Evolutionary conservation across 176 grass and related monocot species (phyloP), one percentile per base, ranked within the genome.

Genomic region (Pontederia crassipes): DNA sequence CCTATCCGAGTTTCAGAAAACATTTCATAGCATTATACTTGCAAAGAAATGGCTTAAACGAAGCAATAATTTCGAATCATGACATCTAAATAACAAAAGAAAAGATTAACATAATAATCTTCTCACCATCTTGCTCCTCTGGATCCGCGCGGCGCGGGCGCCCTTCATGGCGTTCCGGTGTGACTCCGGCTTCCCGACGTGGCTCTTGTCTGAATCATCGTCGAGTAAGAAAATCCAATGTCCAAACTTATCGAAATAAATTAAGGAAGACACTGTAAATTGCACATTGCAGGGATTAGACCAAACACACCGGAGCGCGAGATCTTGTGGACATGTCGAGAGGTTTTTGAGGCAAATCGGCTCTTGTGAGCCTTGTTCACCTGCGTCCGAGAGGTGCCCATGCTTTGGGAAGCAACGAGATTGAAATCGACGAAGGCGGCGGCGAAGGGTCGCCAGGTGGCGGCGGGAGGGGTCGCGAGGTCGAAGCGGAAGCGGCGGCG

Each of bases 301-400:
- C 20, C 3, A 49, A 11, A 24, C 45, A 48, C 46, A 65, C 40
- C 46, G 50, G 54, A 15, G 26, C 15, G 59, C 57, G 75, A 83
- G 7, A 78, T 85, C 54, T 83, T 81, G 59, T 96, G 92, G 47
- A 79, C 64, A 45, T 90, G 80, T 69, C 92, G 87, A 49, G 92
- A 96, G 9, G 87, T 54, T 78, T 96, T 96, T 59, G 92, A 88
- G 17, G 87, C 81, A 70, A 80, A 96, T 28, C 92, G 92, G 4
- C 17, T 88, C 78, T 96, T 96, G 81, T 96, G 92, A 61, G 83
- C 12, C 81, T 96, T 96, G 73, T 96, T 96, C 24, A 90, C 81
- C 87, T 90, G 92, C 16, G 92, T 52, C 3, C 83, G 80, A 12
- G 72, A 59, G 28, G 78, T 76, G 17, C 66, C 92, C 92, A 96